phyloP scores from a whole-genome alignment of 768 basidiomycete genomes.

The Clitopilus passeckerianus region DNA sequence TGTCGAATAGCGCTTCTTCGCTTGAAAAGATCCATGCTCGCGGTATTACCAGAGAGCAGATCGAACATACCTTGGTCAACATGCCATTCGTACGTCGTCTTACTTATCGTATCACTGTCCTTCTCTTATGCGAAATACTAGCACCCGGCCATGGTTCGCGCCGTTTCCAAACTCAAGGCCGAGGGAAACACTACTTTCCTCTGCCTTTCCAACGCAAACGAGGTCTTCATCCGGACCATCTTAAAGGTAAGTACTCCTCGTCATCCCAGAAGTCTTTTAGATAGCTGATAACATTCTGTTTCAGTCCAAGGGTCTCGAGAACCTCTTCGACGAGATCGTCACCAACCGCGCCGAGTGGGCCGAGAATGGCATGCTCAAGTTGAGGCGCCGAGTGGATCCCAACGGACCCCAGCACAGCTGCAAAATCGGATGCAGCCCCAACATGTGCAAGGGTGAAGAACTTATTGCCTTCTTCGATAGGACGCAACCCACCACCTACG shows the following conservation, averaged over 20 bases:
- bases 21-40: conserved; percentile 67
- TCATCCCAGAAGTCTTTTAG: neutral
- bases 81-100: conserved; percentile 76
- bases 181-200: conserved; percentile 71
- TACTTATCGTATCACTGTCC: neutral
- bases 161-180: conserved; percentile 71
- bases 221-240: conserved; percentile 87
- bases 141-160: conserved; percentile 97
- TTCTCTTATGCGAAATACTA: conserved; percentile 23
- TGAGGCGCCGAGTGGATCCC: conserved; percentile 75
- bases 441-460: conserved; percentile 99
- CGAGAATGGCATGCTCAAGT: conserved; percentile 59
- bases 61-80: conserved; percentile 69
- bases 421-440: conserved; percentile 82
- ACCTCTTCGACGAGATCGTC: conserved; percentile 77
- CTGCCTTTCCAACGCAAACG: conserved; percentile 92
- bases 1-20: conserved; percentile 49
- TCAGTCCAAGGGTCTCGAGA: conserved; percentile 69
- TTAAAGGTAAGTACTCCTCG: conserved; percentile 44
- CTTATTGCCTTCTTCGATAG: conserved; percentile 74
- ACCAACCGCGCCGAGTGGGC: conserved; percentile 93
- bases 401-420: conserved; percentile 78
- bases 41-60: conserved; percentile 67
- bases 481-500: conserved; percentile 52
- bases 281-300: neutral